Conservation (phyloP, 83 land plant species). For the Thuja plicata region DNA sequence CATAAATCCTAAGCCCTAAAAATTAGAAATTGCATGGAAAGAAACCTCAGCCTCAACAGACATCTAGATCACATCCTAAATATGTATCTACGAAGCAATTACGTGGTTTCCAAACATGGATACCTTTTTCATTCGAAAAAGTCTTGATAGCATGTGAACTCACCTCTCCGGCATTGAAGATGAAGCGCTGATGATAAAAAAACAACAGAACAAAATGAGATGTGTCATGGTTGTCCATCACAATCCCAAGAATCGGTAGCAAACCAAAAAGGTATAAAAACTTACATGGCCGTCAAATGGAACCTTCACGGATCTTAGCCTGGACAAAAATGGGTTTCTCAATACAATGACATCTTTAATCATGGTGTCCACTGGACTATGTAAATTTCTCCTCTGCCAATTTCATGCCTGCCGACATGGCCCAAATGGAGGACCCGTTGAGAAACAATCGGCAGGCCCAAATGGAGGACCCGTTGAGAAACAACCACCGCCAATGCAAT, state of each 20-base stretch:
- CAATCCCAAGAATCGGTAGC: slow-evolving; percentile 83
- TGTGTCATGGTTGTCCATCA: slow-evolving; percentile 94
- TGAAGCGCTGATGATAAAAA: slow-evolving; percentile 85
- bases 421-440: too few relatives aligned
- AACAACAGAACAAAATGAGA: slow-evolving; percentile 85
- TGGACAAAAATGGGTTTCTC: too few relatives aligned
- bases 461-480: too few relatives aligned
- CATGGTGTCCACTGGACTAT: too few relatives aligned
- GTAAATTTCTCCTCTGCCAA: too few relatives aligned
- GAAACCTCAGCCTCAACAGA: not conserved
- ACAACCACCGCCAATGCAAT: too few relatives aligned
- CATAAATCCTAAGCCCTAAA: not conserved
- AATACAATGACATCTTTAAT: too few relatives aligned
- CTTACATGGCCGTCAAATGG: not conserved
- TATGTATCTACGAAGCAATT: not conserved
- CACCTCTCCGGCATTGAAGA: slow-evolving; percentile 99
- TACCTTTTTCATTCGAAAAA: not conserved
- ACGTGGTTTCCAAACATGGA: not conserved
- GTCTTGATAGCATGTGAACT: not conserved
- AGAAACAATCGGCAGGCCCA: too few relatives aligned
- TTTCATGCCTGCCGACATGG: too few relatives aligned
- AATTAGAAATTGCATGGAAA: not conserved
- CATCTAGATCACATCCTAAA: not conserved
- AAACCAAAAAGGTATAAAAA: slow-evolving; percentile 4
- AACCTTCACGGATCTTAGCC: too few relatives aligned